Conservation (phyloP, 306 rosid genomes). For the Lathyrus sativus region DNA sequence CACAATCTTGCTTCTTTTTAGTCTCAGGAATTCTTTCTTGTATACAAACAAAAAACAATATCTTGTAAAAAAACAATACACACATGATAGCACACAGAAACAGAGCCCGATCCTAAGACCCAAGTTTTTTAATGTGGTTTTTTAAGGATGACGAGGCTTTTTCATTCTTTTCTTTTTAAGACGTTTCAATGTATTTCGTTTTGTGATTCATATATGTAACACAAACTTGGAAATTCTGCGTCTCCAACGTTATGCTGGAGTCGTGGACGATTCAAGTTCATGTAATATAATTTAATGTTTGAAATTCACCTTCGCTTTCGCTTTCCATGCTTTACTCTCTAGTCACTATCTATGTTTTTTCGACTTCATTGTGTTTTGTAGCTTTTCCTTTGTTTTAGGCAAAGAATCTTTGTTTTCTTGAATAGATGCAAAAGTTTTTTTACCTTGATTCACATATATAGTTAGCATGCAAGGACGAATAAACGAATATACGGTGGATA, state of each 20-base stretch:
- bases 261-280: no score
- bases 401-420: constrained; percentile 25
- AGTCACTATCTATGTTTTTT: background rate
- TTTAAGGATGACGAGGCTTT: constrained; percentile 87
- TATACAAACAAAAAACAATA: constrained; percentile 25
- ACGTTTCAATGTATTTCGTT: constrained; percentile 29
- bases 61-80: constrained; percentile 42
- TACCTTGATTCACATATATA: constrained; percentile 28
- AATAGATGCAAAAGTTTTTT: constrained; percentile 28
- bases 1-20: constrained; percentile 23
- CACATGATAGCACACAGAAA: constrained; percentile 43
- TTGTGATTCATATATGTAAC: constrained; percentile 37
- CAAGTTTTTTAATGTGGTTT: constrained; percentile 51
- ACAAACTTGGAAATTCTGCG: background rate
- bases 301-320: constrained; percentile 25
- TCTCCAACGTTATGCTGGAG: background rate
- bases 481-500: constrained; percentile 13
- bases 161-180: constrained; percentile 1
- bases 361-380: constrained; percentile 1
- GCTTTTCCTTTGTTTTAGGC: constrained; percentile 10
- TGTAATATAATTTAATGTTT: constrained; percentile 28
- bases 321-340: constrained; percentile 4
- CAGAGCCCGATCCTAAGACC: constrained; percentile 79
- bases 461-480: constrained; percentile 16
- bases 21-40: constrained; percentile 39